phyloP scores from a whole-genome alignment of 805 yeast genomes.

The Jamesozyma hellenica region DNA sequence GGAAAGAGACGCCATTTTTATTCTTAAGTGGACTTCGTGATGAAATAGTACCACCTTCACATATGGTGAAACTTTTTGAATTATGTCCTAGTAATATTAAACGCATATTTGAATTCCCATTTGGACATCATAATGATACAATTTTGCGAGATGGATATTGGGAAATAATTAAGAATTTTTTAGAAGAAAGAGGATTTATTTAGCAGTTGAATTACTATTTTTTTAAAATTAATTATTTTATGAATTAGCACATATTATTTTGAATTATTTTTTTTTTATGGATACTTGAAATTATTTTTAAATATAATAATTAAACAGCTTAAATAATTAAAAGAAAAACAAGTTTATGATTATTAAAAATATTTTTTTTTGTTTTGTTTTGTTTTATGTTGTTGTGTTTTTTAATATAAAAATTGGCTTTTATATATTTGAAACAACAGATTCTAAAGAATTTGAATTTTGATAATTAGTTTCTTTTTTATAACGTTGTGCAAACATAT shows the following conservation, averaged over 20 bases:
- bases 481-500: background rate
- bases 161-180: constrained; percentile 52
- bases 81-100: constrained; percentile 44
- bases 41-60: constrained; percentile 86
- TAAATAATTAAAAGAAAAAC: background rate
- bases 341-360: background rate
- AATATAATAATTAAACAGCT: background rate
- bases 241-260: background rate
- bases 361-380: background rate
- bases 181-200: constrained; percentile 31
- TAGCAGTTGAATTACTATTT: constrained; percentile 1
- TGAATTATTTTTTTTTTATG: background rate
- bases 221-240: too few relatives aligned
- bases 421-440: too few relatives aligned
- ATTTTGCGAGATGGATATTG: constrained; percentile 68
- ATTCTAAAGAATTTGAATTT: too few relatives aligned
- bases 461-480: background rate
- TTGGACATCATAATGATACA: constrained; percentile 77
- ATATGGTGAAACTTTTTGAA: constrained; percentile 54
- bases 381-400: too few relatives aligned
- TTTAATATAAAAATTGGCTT: background rate
- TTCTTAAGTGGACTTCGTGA: constrained; percentile 67
- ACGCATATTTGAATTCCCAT: constrained; percentile 42
- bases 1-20: constrained; percentile 50
- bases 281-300: background rate